Conservation (phyloP, 768 basidiomycete genomes). For the Tylopilus sp. region DNA sequence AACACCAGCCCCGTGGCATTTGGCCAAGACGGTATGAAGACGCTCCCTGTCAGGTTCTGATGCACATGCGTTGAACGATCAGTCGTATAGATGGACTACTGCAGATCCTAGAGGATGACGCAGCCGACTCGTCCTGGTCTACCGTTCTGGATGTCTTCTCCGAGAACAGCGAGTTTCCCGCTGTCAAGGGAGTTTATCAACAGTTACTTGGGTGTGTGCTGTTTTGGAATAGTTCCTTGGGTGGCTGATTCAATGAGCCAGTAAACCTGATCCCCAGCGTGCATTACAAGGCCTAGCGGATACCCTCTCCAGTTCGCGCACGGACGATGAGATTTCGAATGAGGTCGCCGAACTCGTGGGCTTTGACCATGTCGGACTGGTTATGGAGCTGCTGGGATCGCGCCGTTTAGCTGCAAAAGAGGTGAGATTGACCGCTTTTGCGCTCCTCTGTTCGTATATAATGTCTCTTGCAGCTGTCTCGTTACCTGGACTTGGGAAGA, state of each 20-base stretch:
- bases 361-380: slow-evolving; percentile 78
- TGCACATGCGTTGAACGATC: slow-evolving; percentile 3
- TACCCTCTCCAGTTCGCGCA: slow-evolving; percentile 46
- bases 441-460: background rate
- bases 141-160: slow-evolving; percentile 35
- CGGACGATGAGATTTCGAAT: slow-evolving; percentile 70
- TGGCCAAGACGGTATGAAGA: slow-evolving; percentile 16
- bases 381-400: slow-evolving; percentile 62
- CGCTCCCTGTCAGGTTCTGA: background rate
- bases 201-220: slow-evolving; percentile 16
- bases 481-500: background rate
- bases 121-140: slow-evolving; percentile 20
- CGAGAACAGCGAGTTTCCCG: background rate
- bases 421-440: slow-evolving; percentile 34
- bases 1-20: slow-evolving; percentile 13
- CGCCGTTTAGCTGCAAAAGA: slow-evolving; percentile 47
- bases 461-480: slow-evolving; percentile 15
- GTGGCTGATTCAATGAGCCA: slow-evolving; percentile 10
- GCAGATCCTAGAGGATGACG: slow-evolving; percentile 11
- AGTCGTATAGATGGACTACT: slow-evolving; percentile 12
- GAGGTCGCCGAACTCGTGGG: slow-evolving; percentile 81
- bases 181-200: slow-evolving; percentile 6
- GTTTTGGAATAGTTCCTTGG: background rate
- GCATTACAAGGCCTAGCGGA: slow-evolving; percentile 21
- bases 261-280: slow-evolving; percentile 10